Evolutionary conservation across 2,329 filamentous ascomycete species (phyloP), one percentile per base, ranked within the genome.

Genomic region (Trichoderma asperellum): DNA sequence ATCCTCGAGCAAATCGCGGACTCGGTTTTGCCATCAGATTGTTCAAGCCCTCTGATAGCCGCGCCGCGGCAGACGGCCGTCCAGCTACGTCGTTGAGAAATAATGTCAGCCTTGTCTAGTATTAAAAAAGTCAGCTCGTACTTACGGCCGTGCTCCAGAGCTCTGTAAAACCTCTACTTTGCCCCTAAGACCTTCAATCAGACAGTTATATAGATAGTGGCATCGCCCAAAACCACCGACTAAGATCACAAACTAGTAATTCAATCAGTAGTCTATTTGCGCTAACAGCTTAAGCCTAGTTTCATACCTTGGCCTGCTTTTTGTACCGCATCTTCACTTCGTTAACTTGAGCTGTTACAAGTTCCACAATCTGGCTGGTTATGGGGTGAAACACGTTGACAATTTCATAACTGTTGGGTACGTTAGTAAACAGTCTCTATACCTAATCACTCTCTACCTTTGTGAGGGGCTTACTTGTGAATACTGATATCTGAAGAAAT

Each of bases 181-280:
- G 7, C 59, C 49, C 4, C 29, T 47, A 0, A 75, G 29, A 0
- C 4, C 3, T 0, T 37, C 21, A 0, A 70, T 68, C 0, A 83
- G 61, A 0, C 68, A 66, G 2, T 70, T 53, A 12, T 70, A 72
- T 0, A 83, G 68, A 5, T 78, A 81, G 0, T 59, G 37, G 16
- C 74, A 78, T 2, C 77, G 71, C 0, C 82, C 81, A 5, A 83
- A 79, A 0, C 81, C 82, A 0, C 82, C 81, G 0, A 79, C 81
- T 0, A 83, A 74, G 1, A 82, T 74, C 5, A 83, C 64, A 29
- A 77, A 79, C 81, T 82, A 29, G 5, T 3, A 21, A 5, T 5
- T 0, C 2, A n/a, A 24, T 62, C 24, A 61, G 55, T 43, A 1
- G 5, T 40, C 4, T 24, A 29, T 21, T 21, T 24, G 24, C 12